Evolutionary conservation across 257 asterid species (phyloP).

Genomic region (Fraxinus anomala): DNA sequence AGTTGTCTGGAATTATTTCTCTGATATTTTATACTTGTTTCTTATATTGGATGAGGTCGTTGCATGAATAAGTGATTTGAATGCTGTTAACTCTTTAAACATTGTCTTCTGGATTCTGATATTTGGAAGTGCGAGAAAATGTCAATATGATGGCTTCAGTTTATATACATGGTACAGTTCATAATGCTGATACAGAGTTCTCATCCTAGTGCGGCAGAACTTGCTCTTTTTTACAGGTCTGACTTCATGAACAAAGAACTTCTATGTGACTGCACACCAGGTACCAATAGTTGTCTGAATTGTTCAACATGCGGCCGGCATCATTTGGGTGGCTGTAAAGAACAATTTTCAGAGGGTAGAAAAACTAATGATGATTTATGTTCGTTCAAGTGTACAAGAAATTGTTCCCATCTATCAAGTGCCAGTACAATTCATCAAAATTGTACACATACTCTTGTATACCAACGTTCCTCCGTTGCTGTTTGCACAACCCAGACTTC

Average conservation of each 20-base stretch:
- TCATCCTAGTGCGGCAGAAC: slow-evolving; percentile 10
- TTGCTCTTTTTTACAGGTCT: slow-evolving; percentile 10
- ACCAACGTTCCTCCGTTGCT: slow-evolving; percentile 40
- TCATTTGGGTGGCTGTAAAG: slow-evolving; percentile 30
- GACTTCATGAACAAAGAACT: slow-evolving; percentile 31
- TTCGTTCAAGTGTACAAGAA: slow-evolving; percentile 32
- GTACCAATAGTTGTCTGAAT: slow-evolving; percentile 28
- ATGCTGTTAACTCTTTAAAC: slow-evolving; percentile 6
- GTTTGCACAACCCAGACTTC: slow-evolving; percentile 30
- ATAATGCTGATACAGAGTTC: neutral
- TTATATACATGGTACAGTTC: too few relatives aligned
- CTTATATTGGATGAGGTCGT: slow-evolving; percentile 15
- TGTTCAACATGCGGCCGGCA: slow-evolving; percentile 32
- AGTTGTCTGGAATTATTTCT: slow-evolving; percentile 18
- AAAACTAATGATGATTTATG: slow-evolving; percentile 25
- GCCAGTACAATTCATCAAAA: slow-evolving; percentile 41
- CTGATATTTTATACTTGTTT: slow-evolving; percentile 4
- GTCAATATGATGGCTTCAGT: neutral
- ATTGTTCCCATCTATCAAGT: slow-evolving; percentile 35
- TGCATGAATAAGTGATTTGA: slow-evolving; percentile 11
- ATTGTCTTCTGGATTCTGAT: neutral
- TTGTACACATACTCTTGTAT: slow-evolving; percentile 35
- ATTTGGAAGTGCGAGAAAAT: neutral
- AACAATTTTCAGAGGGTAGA: slow-evolving; percentile 24
- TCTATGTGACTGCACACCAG: slow-evolving; percentile 34